Conservation (phyloP, 1,284 basidiomycete species). For the Volvariella volvacea region DNA sequence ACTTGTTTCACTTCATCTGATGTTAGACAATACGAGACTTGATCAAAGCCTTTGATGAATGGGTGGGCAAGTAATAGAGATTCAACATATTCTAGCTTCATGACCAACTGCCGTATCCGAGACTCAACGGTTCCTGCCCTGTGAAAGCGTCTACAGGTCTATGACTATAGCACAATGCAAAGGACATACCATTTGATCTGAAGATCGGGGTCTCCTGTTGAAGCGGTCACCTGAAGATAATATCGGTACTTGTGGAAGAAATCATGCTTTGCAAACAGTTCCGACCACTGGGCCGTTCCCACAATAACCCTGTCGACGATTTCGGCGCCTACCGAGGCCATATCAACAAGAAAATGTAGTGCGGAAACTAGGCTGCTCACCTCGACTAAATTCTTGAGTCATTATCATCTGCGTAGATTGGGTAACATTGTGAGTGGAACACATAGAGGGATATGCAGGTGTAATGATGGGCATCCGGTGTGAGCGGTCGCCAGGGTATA, state of each 20-base stretch:
- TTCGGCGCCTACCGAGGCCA: conserved; percentile 59
- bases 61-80: conserved; percentile 91
- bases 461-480: conserved; percentile 99
- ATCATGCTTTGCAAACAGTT: conserved; percentile 90
- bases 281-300: conserved; percentile 83
- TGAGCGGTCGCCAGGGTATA: conserved; percentile 88
- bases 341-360: conserved; percentile 6
- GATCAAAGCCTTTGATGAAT: conserved; percentile 91
- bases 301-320: conserved; percentile 91
- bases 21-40: conserved; percentile 76
- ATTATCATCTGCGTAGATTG: conserved; percentile 95
- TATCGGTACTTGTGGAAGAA: conserved; percentile 98
- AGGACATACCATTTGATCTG: conserved; percentile 88
- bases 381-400: conserved; percentile 93
- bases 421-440: conserved; percentile 97
- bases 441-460: conserved; percentile 99
- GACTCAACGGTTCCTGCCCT: conserved; percentile 98
- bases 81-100: conserved; percentile 96
- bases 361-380: conserved; percentile 28
- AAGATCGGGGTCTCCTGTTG: conserved; percentile 74
- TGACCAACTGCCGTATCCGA: conserved; percentile 89
- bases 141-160: conserved; percentile 5
- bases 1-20: conserved; percentile 87
- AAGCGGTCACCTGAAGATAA: conserved; percentile 97
- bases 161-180: not conserved